These are phyloP conservation scores for Zalaria obscura DNA, from an alignment of 2,329 filamentous ascomycete species.

Conservation along the genomic window DNA sequence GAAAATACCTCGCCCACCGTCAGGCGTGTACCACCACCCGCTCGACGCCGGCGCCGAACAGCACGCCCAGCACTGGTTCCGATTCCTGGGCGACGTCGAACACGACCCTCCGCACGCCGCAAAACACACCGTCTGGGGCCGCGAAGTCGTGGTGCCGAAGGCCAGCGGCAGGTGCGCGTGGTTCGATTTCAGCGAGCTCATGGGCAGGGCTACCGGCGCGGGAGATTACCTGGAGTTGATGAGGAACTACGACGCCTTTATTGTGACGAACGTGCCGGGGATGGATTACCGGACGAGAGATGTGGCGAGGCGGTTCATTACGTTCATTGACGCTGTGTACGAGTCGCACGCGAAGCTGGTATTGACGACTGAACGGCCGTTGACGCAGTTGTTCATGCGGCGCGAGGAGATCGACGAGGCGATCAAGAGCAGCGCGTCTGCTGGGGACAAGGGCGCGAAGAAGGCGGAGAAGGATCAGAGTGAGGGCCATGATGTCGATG, in stretches of 20 bases:
- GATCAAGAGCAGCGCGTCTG: constrained; percentile 21
- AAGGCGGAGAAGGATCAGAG: constrained; percentile 10
- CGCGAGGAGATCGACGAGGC: constrained; percentile 28
- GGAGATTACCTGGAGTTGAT: constrained; percentile 92
- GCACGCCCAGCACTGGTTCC: constrained; percentile 92
- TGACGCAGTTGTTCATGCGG: constrained; percentile 61
- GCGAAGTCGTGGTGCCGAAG: constrained; percentile 72
- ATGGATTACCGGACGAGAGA: constrained; percentile 84
- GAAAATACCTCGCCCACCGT: constrained; percentile 85
- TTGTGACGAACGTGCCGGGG: constrained; percentile 79
- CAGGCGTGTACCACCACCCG: constrained; percentile 84
- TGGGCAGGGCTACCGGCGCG: constrained; percentile 75
- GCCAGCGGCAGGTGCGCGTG: constrained; percentile 79
- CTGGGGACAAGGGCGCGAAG: constrained; percentile 10
- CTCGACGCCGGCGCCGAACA: constrained; percentile 62
- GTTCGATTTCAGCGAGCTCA: constrained; percentile 88
- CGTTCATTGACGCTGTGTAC: constrained; percentile 93
- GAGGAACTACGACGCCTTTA: constrained; percentile 79
- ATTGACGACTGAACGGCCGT: constrained; percentile 73
- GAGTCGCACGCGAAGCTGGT: constrained; percentile 89
- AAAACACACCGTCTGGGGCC: constrained; percentile 79
- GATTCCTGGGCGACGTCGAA: constrained; percentile 75
- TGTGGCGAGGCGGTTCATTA: constrained; percentile 85
- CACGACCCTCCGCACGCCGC: constrained; percentile 62
- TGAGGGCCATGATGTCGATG: constrained; percentile 38